Base-by-base conservation (phyloP, 179 eudicot genomes). In the Gypsophila paniculata region DNA sequence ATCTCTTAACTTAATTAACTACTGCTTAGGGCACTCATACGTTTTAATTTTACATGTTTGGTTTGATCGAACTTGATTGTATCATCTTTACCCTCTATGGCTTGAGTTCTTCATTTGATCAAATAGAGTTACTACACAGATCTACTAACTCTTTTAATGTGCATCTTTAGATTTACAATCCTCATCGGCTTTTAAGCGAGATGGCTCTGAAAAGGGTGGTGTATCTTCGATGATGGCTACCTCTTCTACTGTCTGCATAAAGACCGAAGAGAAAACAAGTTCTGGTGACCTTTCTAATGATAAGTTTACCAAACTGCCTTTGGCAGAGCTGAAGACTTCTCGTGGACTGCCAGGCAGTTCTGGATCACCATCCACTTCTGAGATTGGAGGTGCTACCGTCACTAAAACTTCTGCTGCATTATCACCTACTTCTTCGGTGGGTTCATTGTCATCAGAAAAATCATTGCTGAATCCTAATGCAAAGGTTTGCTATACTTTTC, bases 401-500 rank as follows among this genome's bases (percentile, higher is more conserved):
- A 81, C 88, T 64, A 74, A 85, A 34, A 80, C 74, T 62, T 83
- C 74, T 75, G 85, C 85, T 68, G 87, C 81, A 39, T 72, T 94
- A 68, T 86, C 99, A 52, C 90, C 90, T 63, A 86, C 88, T 74
- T 91, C 97, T 58, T 94, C 97, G 49, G 64, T 85, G 78, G 86
- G 88, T 74, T 91, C 96, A n/a, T 62, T 89, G 68, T 78, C 96
- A 64, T 94, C 97, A 6, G 99, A 91, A 72, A 94, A 89, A 73
- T 94, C 97, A 32, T 84, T 87, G 9, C 73, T 91, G 80, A 94
- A 94, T 82, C 99, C 97, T 26, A 82, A 91, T 82, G 99, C 99
- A 61, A 94, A 94, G 97, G 99, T 82, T 52, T 57, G 67, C 17
- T 42, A 18, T 49, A n/a, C 4, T 23, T 22, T 21, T 32, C 25